Percentiles rank a stretch among this genome's conserved stretches.
Evolutionary conservation across 225 moss, liverwort and hornwort genomes (phyloP).

Genomic region (Pleurozium schreberi): DNA sequence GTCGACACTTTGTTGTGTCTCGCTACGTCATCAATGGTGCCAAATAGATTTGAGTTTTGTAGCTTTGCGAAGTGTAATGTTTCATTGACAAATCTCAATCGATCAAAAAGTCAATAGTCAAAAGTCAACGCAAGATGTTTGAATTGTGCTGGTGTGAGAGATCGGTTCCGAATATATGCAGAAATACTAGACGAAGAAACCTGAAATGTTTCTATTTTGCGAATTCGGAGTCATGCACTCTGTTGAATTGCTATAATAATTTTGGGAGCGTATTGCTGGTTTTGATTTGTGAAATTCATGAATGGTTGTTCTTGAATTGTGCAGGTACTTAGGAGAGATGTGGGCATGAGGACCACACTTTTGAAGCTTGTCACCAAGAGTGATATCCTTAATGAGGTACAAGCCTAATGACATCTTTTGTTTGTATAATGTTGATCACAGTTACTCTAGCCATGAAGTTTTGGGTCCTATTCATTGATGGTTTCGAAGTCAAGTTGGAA

Average conservation of each 20-base stretch:
- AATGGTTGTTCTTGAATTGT: not conserved
- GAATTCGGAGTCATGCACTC: not conserved
- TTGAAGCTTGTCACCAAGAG: conserved; percentile 41
- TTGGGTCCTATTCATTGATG: not conserved
- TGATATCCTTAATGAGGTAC: conserved; percentile 49
- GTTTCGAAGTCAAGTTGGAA: not conserved
- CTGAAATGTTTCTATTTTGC: not conserved
- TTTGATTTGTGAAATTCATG: not conserved
- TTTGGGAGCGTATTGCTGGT: not conserved
- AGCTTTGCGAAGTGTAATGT: too few relatives aligned
- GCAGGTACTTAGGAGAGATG: conserved; percentile 47
- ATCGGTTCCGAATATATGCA: not conserved
- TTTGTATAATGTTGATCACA: not conserved
- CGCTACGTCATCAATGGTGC: not conserved
- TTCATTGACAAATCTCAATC: not conserved
- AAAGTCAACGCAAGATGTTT: not conserved
- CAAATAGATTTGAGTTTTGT: not conserved
- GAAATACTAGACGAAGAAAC: not conserved
- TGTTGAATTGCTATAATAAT: not conserved
- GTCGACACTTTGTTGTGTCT: not conserved
- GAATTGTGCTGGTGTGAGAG: not conserved
- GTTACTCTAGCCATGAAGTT: not conserved
- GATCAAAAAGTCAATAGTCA: not conserved
- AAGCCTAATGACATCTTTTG: not conserved
- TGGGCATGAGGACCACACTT: conserved; percentile 49